Evolutionary conservation across 208 protist species (phyloP).

Genomic region (Kentomonas sorsogonicus): DNA sequence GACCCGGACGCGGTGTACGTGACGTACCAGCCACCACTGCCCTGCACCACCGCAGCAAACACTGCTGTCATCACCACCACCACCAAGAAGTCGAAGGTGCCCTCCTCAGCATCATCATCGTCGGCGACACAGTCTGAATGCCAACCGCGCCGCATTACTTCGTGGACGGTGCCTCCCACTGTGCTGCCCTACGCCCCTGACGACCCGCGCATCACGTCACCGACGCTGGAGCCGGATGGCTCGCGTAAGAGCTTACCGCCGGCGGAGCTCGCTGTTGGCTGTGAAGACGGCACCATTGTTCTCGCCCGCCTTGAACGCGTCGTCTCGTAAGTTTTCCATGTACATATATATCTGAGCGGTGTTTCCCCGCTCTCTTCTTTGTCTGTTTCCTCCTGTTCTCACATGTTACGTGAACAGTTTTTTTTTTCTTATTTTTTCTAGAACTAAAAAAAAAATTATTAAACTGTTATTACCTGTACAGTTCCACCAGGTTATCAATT

Average conservation of each 20-base stretch:
- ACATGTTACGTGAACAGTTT: neutral
- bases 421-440: constrained; percentile 10
- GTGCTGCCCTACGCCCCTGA: neutral
- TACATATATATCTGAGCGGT: neutral
- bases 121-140: too few relatives aligned
- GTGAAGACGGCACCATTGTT: neutral
- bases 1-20: too few relatives aligned
- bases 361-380: neutral
- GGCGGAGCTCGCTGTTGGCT: too few relatives aligned
- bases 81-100: too few relatives aligned
- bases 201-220: neutral
- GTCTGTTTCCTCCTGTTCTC: neutral
- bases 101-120: too few relatives aligned
- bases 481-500: too few relatives aligned
- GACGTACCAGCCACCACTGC: too few relatives aligned
- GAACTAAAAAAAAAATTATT: neutral
- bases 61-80: too few relatives aligned
- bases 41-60: too few relatives aligned
- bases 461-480: neutral
- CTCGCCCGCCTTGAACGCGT: neutral
- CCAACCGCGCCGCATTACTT: too few relatives aligned
- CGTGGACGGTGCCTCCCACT: neutral
- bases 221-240: neutral
- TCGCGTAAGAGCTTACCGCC: too few relatives aligned
- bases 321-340: neutral